phyloP scores from a whole-genome alignment of 2,329 filamentous ascomycete genomes.

The Hypoxylon sp. region DNA sequence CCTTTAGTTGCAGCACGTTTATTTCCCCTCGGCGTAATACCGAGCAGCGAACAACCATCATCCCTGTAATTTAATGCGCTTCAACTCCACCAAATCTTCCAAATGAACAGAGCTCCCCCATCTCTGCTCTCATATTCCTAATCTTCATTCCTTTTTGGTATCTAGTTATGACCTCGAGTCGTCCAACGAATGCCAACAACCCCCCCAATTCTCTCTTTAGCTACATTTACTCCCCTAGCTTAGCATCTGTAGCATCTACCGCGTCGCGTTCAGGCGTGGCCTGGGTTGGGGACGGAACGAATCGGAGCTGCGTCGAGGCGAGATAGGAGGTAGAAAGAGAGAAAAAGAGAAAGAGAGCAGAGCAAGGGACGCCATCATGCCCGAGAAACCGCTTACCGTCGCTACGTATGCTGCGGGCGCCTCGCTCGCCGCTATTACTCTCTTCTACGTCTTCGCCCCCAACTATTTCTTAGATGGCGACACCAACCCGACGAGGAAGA shows the following conservation, averaged over 20 bases:
- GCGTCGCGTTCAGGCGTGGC: conserved; percentile 1
- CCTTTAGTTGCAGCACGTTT: too few relatives aligned
- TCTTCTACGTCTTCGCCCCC: conserved; percentile 98
- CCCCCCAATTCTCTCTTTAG: conserved; percentile 1
- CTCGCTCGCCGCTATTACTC: conserved; percentile 90
- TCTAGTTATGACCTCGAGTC: conserved; percentile 15
- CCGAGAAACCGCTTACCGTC: conserved; percentile 82
- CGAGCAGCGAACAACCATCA: too few relatives aligned
- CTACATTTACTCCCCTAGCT: background rate
- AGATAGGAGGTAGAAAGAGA: background rate
- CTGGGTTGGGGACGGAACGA: conserved; percentile 8
- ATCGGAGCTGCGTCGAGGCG: conserved; percentile 10
- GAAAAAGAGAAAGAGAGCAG: background rate
- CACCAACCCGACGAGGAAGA: conserved; percentile 73
- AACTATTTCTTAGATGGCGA: conserved; percentile 94
- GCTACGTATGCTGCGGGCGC: conserved; percentile 95
- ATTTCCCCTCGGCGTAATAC: too few relatives aligned
- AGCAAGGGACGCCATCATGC: conserved; percentile 61
- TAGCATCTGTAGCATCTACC: conserved; percentile 13
- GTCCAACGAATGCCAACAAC: conserved; percentile 7
- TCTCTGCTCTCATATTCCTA: conserved; percentile 1
- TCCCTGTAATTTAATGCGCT: conserved; percentile 21
- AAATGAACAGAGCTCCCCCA: conserved; percentile 7
- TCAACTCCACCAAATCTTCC: conserved; percentile 22
- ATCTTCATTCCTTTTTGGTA: conserved; percentile 6